Percentiles rank a stretch among this genome's conserved stretches.
These are phyloP conservation scores for Myxozyma neotropica DNA, from an alignment of 805 yeast genomes.

Conservation along the genomic window DNA sequence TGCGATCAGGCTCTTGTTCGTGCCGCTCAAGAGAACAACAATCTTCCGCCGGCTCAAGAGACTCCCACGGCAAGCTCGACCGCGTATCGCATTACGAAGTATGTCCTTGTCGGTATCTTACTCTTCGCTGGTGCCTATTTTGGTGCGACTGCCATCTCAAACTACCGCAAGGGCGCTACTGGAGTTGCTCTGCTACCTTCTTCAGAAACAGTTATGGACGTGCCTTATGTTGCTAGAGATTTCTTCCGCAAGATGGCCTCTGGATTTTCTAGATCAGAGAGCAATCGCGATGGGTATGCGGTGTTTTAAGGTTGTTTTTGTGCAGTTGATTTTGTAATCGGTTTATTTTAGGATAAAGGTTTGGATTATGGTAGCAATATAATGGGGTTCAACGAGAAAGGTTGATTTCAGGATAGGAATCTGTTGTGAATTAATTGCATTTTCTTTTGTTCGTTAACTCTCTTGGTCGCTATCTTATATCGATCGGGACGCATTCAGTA, in stretches of 20 bases:
- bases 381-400: too few relatives aligned
- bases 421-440: too few relatives aligned
- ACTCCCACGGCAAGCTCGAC: conserved; percentile 43
- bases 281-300: conserved; percentile 84
- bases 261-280: conserved; percentile 59
- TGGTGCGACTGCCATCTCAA: conserved; percentile 69
- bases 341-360: too few relatives aligned
- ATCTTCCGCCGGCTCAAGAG: conserved; percentile 36
- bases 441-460: too few relatives aligned
- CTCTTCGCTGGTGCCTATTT: conserved; percentile 40
- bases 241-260: conserved; percentile 61
- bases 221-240: conserved; percentile 44
- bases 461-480: too few relatives aligned
- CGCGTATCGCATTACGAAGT: conserved; percentile 81
- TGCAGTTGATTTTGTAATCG: too few relatives aligned
- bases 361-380: too few relatives aligned
- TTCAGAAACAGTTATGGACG: conserved; percentile 59
- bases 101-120: conserved; percentile 60
- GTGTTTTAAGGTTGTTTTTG: conserved; percentile 62
- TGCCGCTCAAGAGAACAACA: conserved; percentile 32
- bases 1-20: conserved; percentile 43
- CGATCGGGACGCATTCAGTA: too few relatives aligned
- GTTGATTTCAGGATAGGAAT: too few relatives aligned
- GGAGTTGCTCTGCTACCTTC: conserved; percentile 55
- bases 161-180: conserved; percentile 66